phyloP scores from a whole-genome alignment of 2,329 filamentous ascomycete genomes.

The Parastagonospora nodorum region DNA sequence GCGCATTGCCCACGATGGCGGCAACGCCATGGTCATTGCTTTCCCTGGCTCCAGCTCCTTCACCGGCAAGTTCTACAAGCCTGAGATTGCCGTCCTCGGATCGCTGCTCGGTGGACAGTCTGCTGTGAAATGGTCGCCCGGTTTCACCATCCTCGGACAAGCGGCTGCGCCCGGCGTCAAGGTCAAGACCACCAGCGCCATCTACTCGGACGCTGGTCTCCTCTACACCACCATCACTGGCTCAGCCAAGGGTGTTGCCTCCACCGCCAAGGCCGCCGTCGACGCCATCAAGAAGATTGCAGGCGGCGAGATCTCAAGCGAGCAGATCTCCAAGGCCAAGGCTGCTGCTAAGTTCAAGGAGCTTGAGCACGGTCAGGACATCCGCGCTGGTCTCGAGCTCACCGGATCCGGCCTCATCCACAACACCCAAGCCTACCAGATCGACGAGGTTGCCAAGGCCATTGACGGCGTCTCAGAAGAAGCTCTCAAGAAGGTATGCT shows the following conservation, averaged over 20 bases:
- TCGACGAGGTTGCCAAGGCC: conserved; percentile 76
- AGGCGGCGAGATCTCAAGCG: conserved; percentile 74
- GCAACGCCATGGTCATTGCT: conserved; percentile 85
- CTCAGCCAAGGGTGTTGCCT: conserved; percentile 71
- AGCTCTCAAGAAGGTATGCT: conserved; percentile 81
- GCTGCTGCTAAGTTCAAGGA: conserved; percentile 93
- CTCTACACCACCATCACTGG: conserved; percentile 83
- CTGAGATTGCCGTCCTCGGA: conserved; percentile 84
- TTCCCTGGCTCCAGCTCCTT: conserved; percentile 88
- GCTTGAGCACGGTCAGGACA: conserved; percentile 79
- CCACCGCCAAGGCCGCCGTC: conserved; percentile 76
- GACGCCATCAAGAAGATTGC: conserved; percentile 83
- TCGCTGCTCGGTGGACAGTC: conserved; percentile 89
- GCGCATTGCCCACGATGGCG: conserved; percentile 75
- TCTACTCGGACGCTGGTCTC: conserved; percentile 94
- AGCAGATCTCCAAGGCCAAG: conserved; percentile 89
- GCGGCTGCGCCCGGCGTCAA: conserved; percentile 68
- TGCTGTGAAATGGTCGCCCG: conserved; percentile 92
- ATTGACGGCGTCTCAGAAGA: conserved; percentile 82
- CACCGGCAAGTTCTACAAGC: conserved; percentile 77
- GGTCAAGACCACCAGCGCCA: conserved; percentile 75
- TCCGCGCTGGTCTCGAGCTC: conserved; percentile 76
- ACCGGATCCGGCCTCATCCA: conserved; percentile 85
- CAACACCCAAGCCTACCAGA: conserved; percentile 80
- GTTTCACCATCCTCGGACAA: conserved; percentile 89